Conservation (phyloP, 2,329 filamentous ascomycete species). For the Aspergillus hortae region DNA sequence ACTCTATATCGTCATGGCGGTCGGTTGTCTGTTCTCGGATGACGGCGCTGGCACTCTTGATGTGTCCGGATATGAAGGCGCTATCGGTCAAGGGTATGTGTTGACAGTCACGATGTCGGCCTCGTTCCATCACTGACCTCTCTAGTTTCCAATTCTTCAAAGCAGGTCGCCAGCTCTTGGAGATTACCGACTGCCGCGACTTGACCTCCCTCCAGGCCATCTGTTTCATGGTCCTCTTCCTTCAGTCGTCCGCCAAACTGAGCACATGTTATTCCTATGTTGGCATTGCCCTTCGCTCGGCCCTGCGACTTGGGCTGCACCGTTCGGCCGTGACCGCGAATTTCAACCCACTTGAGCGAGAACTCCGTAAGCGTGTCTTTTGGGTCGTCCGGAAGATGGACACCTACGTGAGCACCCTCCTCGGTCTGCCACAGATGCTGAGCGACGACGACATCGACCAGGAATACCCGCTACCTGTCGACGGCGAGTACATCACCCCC, state of each 20-base stretch:
- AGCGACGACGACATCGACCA: slow-evolving; percentile 51
- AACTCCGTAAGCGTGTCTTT: slow-evolving; percentile 66
- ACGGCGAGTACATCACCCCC: slow-evolving; percentile 46
- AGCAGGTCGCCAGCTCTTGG: slow-evolving; percentile 62
- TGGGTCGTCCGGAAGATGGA: slow-evolving; percentile 51
- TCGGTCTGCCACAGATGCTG: slow-evolving; percentile 48
- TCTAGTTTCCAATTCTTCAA: slow-evolving; percentile 70
- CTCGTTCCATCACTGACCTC: background rate
- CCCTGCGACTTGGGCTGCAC: slow-evolving; percentile 74
- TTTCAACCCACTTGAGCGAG: slow-evolving; percentile 68
- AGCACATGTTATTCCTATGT: slow-evolving; percentile 78
- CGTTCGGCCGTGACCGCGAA: slow-evolving; percentile 62
- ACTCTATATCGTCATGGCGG: slow-evolving; percentile 65
- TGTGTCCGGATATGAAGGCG: slow-evolving; percentile 45
- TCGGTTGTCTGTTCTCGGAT: slow-evolving; percentile 70
- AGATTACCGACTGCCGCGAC: slow-evolving; percentile 64
- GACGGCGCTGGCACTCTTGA: slow-evolving; percentile 50
- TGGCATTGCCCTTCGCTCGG: slow-evolving; percentile 71
- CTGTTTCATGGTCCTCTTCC: slow-evolving; percentile 75
- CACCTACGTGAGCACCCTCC: slow-evolving; percentile 48
- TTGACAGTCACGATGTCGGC: background rate
- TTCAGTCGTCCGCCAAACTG: slow-evolving; percentile 74
- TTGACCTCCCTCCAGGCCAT: slow-evolving; percentile 71
- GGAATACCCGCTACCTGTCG: slow-evolving; percentile 43
- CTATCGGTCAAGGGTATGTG: slow-evolving; percentile 55